These are phyloP conservation scores for Monosporascus sp. DNA, from an alignment of 2,329 filamentous ascomycete genomes.

Conservation along the genomic window DNA sequence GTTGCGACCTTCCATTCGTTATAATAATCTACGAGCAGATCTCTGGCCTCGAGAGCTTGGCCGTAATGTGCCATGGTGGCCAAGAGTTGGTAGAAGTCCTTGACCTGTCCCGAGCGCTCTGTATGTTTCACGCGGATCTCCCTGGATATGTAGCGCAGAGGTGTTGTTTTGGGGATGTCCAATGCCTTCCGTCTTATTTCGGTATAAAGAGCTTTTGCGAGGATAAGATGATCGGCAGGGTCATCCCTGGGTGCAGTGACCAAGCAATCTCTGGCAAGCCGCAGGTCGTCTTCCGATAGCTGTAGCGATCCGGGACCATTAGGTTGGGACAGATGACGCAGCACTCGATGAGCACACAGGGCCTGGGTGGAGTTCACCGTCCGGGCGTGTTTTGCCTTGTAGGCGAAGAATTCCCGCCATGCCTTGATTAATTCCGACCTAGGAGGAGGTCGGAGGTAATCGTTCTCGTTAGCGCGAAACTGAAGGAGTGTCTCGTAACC, in stretches of 20 bases:
- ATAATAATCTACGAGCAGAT: conserved; percentile 16
- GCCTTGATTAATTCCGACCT: conserved; percentile 59
- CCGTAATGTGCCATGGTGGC: conserved; percentile 23
- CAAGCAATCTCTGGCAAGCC: conserved; percentile 39
- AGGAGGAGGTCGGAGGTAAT: conserved; percentile 60
- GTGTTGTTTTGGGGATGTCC: conserved; percentile 2
- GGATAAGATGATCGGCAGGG: conserved; percentile 38
- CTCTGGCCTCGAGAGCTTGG: conserved; percentile 22
- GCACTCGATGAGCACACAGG: conserved; percentile 50
- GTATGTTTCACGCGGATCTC: conserved; percentile 3
- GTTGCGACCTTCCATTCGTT: conserved; percentile 3
- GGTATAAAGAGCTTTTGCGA: conserved; percentile 39
- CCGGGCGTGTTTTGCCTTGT: conserved; percentile 42
- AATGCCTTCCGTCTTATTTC: conserved; percentile 24
- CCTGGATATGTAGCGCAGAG: conserved; percentile 4
- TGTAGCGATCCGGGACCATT: conserved; percentile 22
- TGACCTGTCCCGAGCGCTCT: conserved; percentile 5
- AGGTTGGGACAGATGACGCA: conserved; percentile 51
- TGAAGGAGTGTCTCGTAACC: conserved; percentile 69
- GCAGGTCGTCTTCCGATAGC: conserved; percentile 36
- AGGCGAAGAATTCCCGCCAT: conserved; percentile 57
- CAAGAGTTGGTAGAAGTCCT: conserved; percentile 19
- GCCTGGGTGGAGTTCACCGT: conserved; percentile 63
- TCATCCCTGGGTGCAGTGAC: conserved; percentile 37
- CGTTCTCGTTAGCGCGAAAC: conserved; percentile 56